These are phyloP conservation scores for Ambrosiella beaveri DNA, from an alignment of 2,329 filamentous ascomycete genomes.

Conservation along the genomic window DNA sequence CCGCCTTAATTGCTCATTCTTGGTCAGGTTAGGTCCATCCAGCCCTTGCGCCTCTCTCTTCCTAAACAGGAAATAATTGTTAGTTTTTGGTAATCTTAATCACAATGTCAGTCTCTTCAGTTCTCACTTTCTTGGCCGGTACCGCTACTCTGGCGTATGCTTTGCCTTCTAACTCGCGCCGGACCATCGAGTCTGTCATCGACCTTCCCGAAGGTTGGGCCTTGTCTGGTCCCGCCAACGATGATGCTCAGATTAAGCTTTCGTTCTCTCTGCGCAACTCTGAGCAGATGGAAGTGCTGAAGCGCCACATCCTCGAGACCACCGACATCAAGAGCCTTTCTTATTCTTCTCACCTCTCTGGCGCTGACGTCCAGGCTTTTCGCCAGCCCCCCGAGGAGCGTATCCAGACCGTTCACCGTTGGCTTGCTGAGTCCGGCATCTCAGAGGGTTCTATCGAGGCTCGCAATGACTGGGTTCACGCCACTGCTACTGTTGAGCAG, in stretches of 20 bases:
- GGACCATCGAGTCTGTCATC: constrained; percentile 9
- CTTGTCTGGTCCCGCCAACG: constrained; percentile 2
- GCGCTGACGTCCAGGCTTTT: constrained; percentile 22
- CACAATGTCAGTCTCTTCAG: constrained; percentile 5
- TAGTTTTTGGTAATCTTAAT: neutral
- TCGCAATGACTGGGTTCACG: constrained; percentile 26
- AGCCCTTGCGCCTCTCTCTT: neutral
- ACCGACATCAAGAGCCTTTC: constrained; percentile 29
- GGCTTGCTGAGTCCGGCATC: constrained; percentile 26
- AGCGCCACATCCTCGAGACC: constrained; percentile 8
- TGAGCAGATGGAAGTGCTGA: constrained; percentile 11
- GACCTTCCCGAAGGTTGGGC: constrained; percentile 13
- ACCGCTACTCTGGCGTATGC: constrained; percentile 1
- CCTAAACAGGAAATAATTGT: neutral
- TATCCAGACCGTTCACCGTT: constrained; percentile 23
- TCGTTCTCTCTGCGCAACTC: constrained; percentile 13
- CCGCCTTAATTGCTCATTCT: neutral
- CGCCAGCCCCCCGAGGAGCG: constrained; percentile 21
- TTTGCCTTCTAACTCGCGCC: constrained; percentile 6
- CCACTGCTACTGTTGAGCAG: constrained; percentile 24
- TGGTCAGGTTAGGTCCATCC: neutral
- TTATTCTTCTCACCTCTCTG: constrained; percentile 28
- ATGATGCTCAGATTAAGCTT: constrained; percentile 6
- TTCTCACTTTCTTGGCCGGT: constrained; percentile 10
- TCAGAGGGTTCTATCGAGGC: constrained; percentile 16